These are phyloP conservation scores for Paraphoma sp. DNA, from an alignment of 2,329 filamentous ascomycete genomes.

Conservation along the genomic window DNA sequence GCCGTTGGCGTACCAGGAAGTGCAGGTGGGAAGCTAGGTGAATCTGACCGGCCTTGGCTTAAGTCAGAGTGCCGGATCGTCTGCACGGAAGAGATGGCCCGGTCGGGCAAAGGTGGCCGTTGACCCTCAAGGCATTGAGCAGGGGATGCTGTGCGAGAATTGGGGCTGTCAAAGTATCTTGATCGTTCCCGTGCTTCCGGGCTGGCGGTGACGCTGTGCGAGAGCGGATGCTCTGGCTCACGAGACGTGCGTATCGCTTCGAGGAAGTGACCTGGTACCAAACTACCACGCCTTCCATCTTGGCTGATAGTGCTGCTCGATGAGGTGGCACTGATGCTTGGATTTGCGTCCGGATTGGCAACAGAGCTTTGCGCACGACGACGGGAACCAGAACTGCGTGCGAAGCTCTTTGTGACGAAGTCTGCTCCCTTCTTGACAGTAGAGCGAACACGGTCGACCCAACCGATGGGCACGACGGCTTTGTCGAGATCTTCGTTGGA, in stretches of 20 bases:
- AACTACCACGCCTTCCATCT: constrained; percentile 62
- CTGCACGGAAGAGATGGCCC: constrained; percentile 53
- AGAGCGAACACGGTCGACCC: constrained; percentile 84
- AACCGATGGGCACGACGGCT: constrained; percentile 87
- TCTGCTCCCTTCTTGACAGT: constrained; percentile 61
- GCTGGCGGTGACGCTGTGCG: constrained; percentile 75
- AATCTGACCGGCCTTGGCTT: constrained; percentile 36
- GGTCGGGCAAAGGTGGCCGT: constrained; percentile 43
- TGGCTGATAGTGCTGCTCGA: constrained; percentile 63
- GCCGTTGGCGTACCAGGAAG: constrained; percentile 53
- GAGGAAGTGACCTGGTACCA: constrained; percentile 66
- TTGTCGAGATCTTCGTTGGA: constrained; percentile 90
- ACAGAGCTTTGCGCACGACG: constrained; percentile 62
- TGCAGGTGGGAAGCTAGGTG: constrained; percentile 50
- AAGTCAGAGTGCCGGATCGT: constrained; percentile 54
- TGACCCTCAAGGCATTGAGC: constrained; percentile 36
- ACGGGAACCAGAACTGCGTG: constrained; percentile 52
- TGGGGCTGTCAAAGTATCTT: constrained; percentile 44
- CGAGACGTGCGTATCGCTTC: constrained; percentile 58
- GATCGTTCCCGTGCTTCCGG: constrained; percentile 59
- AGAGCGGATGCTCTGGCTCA: constrained; percentile 72
- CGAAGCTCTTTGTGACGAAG: constrained; percentile 35
- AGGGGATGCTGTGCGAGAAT: constrained; percentile 51
- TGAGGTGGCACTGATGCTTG: constrained; percentile 58
- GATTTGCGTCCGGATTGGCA: constrained; percentile 62